Evolutionary conservation across 495 filamentous ascomycete genomes (phyloP).

Genomic region (Oleoguttula mirabilis): DNA sequence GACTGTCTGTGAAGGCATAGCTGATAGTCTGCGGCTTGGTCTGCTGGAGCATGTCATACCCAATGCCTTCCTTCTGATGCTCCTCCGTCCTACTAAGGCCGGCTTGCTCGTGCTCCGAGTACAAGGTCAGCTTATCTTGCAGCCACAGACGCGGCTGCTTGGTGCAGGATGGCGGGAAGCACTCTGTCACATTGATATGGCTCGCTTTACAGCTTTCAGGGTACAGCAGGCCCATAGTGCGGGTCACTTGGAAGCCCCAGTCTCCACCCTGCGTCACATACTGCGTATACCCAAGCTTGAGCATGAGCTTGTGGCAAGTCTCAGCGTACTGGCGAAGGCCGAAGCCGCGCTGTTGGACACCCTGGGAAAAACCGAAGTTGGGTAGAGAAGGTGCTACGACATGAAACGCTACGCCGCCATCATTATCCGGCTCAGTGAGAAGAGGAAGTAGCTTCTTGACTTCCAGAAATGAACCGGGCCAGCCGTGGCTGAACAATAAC

Average conservation of each 20-base stretch:
- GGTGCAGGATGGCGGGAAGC: constrained; percentile 26
- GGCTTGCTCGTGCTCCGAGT: constrained; percentile 17
- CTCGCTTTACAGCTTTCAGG: constrained; percentile 45
- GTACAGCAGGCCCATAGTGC: constrained; percentile 44
- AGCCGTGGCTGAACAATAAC: constrained; percentile 27
- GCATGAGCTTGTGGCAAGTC: constrained; percentile 49
- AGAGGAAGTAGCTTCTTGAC: constrained; percentile 49
- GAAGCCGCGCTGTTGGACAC: constrained; percentile 42
- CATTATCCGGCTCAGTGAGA: constrained; percentile 32
- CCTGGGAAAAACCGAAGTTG: constrained; percentile 57
- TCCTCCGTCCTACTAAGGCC: constrained; percentile 34
- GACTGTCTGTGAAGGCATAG: constrained; percentile 45
- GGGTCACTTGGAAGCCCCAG: constrained; percentile 46
- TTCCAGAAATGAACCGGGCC: constrained; percentile 57
- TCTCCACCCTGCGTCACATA: constrained; percentile 56
- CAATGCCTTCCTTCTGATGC: constrained; percentile 41
- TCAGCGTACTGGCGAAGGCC: constrained; percentile 47
- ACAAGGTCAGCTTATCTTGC: constrained; percentile 32
- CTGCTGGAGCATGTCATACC: constrained; percentile 43
- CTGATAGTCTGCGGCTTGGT: constrained; percentile 56
- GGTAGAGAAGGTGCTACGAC: constrained; percentile 60
- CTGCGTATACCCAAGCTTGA: constrained; percentile 48
- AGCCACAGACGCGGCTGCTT: constrained; percentile 34
- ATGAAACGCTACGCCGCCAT: constrained; percentile 53
- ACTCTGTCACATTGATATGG: constrained; percentile 50